A percentile compares a stretch with the other conserved stretches of the same genome.
Conservation (phyloP, 2,329 filamentous ascomycete genomes). For the Alternaria brassicae region DNA sequence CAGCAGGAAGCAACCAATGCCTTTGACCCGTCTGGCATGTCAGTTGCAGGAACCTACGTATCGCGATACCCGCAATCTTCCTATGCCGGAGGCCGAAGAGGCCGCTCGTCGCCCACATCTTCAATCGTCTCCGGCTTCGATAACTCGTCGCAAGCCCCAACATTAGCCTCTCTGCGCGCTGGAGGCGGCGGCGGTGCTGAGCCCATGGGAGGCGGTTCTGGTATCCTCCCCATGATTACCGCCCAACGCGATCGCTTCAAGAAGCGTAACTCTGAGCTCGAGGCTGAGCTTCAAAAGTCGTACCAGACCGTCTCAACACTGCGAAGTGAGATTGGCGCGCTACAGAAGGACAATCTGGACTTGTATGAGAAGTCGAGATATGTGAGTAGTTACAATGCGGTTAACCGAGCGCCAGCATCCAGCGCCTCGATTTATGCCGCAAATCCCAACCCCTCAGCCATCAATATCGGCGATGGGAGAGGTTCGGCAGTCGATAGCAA, state of each 20-base stretch:
- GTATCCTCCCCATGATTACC: constrained; percentile 97
- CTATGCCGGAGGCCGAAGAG: constrained; percentile 60
- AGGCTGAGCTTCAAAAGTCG: constrained; percentile 84
- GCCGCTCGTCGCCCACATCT: constrained; percentile 86
- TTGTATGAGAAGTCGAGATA: constrained; percentile 98
- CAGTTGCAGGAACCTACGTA: constrained; percentile 88
- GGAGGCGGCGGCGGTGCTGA: constrained; percentile 63
- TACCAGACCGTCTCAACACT: constrained; percentile 84
- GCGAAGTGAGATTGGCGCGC: constrained; percentile 85
- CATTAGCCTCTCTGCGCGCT: constrained; percentile 66
- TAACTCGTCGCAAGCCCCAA: constrained; percentile 41
- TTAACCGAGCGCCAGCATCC: constrained; percentile 68
- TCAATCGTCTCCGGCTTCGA: constrained; percentile 99
- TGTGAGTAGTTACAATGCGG: constrained; percentile 88
- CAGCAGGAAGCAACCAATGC: constrained; percentile 84
- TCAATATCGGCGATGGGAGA: constrained; percentile 59
- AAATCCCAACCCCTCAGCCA: constrained; percentile 78
- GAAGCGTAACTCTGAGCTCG: constrained; percentile 89
- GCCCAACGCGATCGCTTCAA: constrained; percentile 98
- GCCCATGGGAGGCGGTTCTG: constrained; percentile 76
- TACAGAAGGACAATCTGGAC: constrained; percentile 95
- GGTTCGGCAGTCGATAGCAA: constrained; percentile 62
- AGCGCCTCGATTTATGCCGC: constrained; percentile 67
- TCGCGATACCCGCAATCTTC: constrained; percentile 76
- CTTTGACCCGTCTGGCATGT: constrained; percentile 85